Conservation (phyloP, 169 alveolate genomes). For the Plasmodium reichenowi region DNA sequence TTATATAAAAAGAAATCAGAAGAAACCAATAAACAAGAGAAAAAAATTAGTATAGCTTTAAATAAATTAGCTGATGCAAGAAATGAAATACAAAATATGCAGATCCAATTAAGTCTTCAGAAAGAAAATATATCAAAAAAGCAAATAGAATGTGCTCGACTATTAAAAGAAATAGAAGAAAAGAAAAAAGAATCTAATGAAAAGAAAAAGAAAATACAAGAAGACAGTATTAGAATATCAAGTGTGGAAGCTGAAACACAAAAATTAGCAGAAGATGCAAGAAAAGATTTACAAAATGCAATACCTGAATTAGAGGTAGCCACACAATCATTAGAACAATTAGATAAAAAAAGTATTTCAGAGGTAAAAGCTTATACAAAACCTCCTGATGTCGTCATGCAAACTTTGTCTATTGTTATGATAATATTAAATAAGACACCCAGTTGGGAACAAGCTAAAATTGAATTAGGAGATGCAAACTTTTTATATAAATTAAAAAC, state of each 20-base stretch:
- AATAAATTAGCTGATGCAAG: conserved; percentile 91
- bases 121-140: conserved; percentile 89
- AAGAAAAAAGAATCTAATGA: conserved; percentile 84
- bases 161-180: conserved; percentile 89
- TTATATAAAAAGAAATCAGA: conserved; percentile 67
- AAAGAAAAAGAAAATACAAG: conserved; percentile 88
- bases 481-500: conserved; percentile 91
- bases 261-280: conserved; percentile 95
- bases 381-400: conserved; percentile 94
- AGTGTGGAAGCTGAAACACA: conserved; percentile 95
- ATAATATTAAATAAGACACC: conserved; percentile 93
- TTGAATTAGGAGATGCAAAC: conserved; percentile 94
- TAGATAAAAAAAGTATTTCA: conserved; percentile 95
- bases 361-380: conserved; percentile 93
- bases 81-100: conserved; percentile 89
- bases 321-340: conserved; percentile 94
- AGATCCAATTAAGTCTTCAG: conserved; percentile 88
- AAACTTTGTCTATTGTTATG: conserved; percentile 95
- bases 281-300: conserved; percentile 95
- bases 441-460: conserved; percentile 95
- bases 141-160: conserved; percentile 90
- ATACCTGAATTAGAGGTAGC: conserved; percentile 97
- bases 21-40: conserved; percentile 81
- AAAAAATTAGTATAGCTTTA: conserved; percentile 90
- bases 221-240: conserved; percentile 92